Conservation (phyloP, 441 rosid species). For the Pelargonium cotyledonis region DNA sequence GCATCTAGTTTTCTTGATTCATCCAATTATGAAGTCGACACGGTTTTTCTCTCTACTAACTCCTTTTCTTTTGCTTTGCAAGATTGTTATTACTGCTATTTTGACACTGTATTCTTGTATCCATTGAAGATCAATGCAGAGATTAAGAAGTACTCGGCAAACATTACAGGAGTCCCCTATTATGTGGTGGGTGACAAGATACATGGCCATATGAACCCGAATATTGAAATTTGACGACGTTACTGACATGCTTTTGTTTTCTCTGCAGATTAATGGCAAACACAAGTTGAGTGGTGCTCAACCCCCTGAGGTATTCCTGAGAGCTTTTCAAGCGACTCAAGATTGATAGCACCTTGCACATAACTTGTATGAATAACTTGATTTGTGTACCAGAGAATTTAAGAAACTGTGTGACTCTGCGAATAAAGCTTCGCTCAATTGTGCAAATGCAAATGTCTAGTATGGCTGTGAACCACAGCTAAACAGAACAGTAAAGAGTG, state of each 20-base stretch:
- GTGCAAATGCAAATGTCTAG: too few relatives aligned
- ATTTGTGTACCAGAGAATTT: constrained; percentile 8
- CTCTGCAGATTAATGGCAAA: constrained; percentile 66
- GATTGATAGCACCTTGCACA: constrained; percentile 17
- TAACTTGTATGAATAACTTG: background rate
- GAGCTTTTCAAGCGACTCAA: constrained; percentile 52
- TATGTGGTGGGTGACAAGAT: constrained; percentile 43
- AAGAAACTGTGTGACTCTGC: background rate
- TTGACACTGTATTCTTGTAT: background rate
- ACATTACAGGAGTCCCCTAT: constrained; percentile 69
- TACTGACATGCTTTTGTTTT: constrained; percentile 11
- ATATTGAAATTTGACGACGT: background rate
- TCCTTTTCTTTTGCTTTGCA: constrained; percentile 2
- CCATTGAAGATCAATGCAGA: constrained; percentile 59
- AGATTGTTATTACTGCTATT: background rate
- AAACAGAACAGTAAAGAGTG: too few relatives aligned
- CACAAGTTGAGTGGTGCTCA: constrained; percentile 68
- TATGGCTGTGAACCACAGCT: too few relatives aligned
- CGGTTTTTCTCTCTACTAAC: constrained; percentile 34
- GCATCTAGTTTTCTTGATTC: constrained; percentile 70
- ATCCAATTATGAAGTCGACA: constrained; percentile 57
- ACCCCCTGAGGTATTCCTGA: constrained; percentile 61
- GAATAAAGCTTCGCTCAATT: background rate
- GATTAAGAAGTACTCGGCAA: constrained; percentile 46
- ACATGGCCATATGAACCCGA: background rate